phyloP scores from a whole-genome alignment of 2,329 filamentous ascomycete species.

The Teratosphaeria gauchensis region DNA sequence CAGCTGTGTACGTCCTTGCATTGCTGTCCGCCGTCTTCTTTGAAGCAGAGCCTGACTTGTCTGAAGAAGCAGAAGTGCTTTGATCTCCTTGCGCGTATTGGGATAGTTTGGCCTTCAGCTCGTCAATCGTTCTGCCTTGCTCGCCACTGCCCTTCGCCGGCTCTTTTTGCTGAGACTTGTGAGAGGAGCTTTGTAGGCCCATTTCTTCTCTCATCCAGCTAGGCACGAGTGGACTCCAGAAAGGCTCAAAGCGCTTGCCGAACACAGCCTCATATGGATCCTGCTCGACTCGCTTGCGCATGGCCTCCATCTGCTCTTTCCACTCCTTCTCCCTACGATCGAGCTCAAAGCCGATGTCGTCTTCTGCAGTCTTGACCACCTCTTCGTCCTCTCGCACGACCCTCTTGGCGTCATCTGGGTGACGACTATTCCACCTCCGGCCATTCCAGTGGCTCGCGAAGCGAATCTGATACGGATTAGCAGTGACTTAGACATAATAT shows the following conservation, averaged over 20 bases:
- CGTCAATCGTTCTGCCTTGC: not conserved
- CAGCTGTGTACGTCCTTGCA: constrained; percentile 10
- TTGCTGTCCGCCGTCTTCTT: not conserved
- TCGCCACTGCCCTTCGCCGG: not conserved
- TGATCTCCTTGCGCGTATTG: not conserved
- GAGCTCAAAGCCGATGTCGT: constrained; percentile 15
- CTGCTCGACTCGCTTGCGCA: constrained; percentile 26
- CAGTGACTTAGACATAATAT: not conserved
- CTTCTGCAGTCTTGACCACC: constrained; percentile 1
- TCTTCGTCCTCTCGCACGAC: constrained; percentile 3
- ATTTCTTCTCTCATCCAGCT: constrained; percentile 23
- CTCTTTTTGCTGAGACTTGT: constrained; percentile 4
- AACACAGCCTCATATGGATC: constrained; percentile 37
- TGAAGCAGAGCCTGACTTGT: not conserved
- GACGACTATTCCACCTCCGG: not conserved
- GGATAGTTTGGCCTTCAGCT: not conserved
- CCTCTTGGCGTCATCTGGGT: constrained; percentile 7
- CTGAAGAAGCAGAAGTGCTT: not conserved
- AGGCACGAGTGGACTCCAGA: constrained; percentile 23
- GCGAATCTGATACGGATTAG: constrained; percentile 15
- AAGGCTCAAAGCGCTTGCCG: constrained; percentile 29
- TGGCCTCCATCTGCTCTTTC: constrained; percentile 25
- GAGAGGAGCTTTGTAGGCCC: constrained; percentile 8
- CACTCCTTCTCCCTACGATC: constrained; percentile 22
- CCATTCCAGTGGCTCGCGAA: constrained; percentile 18